phyloP scores from a whole-genome alignment of 139 green algal species.

The Nannochloris sp. region DNA sequence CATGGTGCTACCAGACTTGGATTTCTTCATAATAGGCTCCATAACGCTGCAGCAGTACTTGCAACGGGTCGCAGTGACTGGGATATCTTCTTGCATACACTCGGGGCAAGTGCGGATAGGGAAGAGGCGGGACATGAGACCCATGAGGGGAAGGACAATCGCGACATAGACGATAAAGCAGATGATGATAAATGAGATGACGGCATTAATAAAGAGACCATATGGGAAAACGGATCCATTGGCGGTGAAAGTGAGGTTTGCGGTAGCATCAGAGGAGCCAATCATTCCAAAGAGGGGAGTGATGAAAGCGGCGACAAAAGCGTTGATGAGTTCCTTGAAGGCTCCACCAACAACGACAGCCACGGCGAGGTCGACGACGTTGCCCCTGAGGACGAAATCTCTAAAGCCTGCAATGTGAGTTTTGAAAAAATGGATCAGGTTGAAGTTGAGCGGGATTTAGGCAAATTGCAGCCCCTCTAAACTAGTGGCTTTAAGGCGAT shows the following conservation, averaged over 20 bases:
- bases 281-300: not conserved
- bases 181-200: slow-evolving; percentile 13
- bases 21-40: too few relatives aligned
- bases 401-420: slow-evolving; percentile 12
- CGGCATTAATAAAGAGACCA: slow-evolving; percentile 8
- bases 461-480: too few relatives aligned
- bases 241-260: not conserved
- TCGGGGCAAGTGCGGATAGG: not conserved
- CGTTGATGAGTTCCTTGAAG: not conserved
- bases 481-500: too few relatives aligned
- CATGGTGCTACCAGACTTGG: too few relatives aligned
- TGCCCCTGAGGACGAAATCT: slow-evolving; percentile 7
- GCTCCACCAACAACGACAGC: slow-evolving; percentile 5
- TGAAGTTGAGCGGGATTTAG: too few relatives aligned
- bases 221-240: slow-evolving; percentile 2
- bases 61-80: not conserved
- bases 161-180: slow-evolving; percentile 1
- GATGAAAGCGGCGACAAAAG: not conserved
- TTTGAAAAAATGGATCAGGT: too few relatives aligned
- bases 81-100: not conserved
- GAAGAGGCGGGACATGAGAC: not conserved
- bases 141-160: not conserved
- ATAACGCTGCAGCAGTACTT: not conserved
- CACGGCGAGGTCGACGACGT: slow-evolving; percentile 8
- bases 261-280: not conserved